Evolutionary conservation across 495 filamentous ascomycete species (phyloP).

Genomic region (Friedmanniomyces simplex): DNA sequence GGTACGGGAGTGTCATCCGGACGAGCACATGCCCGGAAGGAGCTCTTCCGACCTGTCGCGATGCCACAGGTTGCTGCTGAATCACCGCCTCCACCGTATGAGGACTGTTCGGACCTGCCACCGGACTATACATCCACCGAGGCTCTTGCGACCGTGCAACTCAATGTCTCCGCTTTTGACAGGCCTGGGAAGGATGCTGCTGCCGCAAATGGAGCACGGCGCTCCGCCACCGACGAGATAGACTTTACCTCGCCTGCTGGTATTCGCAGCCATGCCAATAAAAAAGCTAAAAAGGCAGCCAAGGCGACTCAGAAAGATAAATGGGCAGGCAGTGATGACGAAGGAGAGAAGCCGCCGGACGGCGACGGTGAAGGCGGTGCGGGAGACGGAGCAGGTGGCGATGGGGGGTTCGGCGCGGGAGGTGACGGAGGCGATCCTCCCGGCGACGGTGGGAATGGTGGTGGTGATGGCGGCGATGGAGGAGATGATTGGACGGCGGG

Average conservation of each 20-base stretch:
- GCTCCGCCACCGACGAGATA: neutral
- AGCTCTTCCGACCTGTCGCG: slow-evolving; percentile 5
- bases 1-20: neutral
- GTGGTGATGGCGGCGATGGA: slow-evolving; percentile 31
- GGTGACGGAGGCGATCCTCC: slow-evolving; percentile 21
- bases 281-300: slow-evolving; percentile 25
- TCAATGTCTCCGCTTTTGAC: neutral
- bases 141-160: slow-evolving; percentile 17
- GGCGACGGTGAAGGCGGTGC: slow-evolving; percentile 25
- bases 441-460: slow-evolving; percentile 23
- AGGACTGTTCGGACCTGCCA: slow-evolving; percentile 27
- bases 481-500: slow-evolving; percentile 30
- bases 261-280: slow-evolving; percentile 23
- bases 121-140: slow-evolving; percentile 31
- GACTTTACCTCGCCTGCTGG: slow-evolving; percentile 11
- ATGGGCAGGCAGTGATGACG: slow-evolving; percentile 29
- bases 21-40: neutral
- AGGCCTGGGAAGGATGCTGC: neutral
- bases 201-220: neutral
- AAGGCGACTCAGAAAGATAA: slow-evolving; percentile 15
- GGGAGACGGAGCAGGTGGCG: slow-evolving; percentile 17
- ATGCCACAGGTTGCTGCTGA: neutral
- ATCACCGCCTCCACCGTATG: slow-evolving; percentile 24
- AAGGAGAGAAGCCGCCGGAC: slow-evolving; percentile 9
- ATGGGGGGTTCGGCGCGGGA: slow-evolving; percentile 23